Base-by-base conservation (phyloP, 2,329 filamentous ascomycete genomes). In the Elsinoe fawcettii region DNA sequence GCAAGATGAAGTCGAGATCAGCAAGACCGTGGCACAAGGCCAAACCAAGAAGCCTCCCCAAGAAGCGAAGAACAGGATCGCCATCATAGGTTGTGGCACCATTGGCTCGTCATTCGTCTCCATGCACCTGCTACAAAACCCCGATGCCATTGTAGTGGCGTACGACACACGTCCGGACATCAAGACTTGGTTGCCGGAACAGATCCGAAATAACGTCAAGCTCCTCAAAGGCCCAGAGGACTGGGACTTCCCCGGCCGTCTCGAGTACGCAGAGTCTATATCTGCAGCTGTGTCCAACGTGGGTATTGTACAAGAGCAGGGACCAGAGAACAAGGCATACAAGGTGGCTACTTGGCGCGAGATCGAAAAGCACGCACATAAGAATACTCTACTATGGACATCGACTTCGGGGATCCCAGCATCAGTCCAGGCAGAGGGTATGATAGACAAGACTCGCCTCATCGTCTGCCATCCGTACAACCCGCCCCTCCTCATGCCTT, bases 401-500 rank as follows among this genome's bases (percentile, higher is more conserved):
- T 79, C 75, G 56, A 83, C 81, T 0, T 79, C 75, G 1, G 81
- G 81, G 0, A 83, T 84, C 25, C 74, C 78, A 0, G 78, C 80
- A 0, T 80, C 77, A 0, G 68, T 67, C 22, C 80, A 83, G 61
- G 67, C 67, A 7, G 58, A 60, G 14, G 61, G 70, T 2, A 77
- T 79, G 74, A 62, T 67, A 20, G 71, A 77, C 25, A 66, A 67
- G 51, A 60, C 65, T n/a, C 69, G 80, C 1, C 64, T 84, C 2
- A 60, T 83, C 0, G 76, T 83, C 1, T 79, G 81, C 3, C 82
- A 84, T 64, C 81, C 81, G 0, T 84, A 80, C 66, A 84, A 84
- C 56, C 82, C 79, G 20, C 81, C 81, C 1, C 80, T 83, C 61
- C 74, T 84, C 55, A 82, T 84, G 78, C 81, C 81, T 0, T 64